Conservation (phyloP, 176 grass and related monocot genomes). For the Carex pumila region DNA sequence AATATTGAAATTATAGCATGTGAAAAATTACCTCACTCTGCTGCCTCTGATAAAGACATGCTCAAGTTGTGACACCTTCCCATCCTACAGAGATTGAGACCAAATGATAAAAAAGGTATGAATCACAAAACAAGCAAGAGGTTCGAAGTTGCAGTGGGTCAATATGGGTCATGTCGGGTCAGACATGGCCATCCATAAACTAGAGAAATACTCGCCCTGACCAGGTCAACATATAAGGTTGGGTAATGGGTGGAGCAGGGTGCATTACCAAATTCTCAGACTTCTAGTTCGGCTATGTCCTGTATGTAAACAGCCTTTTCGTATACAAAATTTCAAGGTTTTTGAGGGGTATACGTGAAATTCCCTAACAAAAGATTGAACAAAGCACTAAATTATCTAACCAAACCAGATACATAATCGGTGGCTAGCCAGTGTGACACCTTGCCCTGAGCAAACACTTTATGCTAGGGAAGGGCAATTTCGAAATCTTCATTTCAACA, state of each 20-base stretch:
- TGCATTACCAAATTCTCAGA: neutral
- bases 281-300: neutral
- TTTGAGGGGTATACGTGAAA: too few relatives aligned
- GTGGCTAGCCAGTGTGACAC: too few relatives aligned
- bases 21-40: conserved; percentile 42
- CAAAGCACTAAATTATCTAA: neutral
- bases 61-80: conserved; percentile 52
- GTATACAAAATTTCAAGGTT: too few relatives aligned
- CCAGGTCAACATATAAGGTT: neutral
- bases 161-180: neutral
- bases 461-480: neutral
- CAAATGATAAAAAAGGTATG: neutral
- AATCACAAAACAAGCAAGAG: neutral
- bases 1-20: neutral
- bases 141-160: neutral
- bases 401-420: neutral
- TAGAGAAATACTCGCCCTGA: neutral
- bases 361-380: neutral
- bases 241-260: neutral
- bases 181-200: neutral
- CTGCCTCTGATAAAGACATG: conserved; percentile 57
- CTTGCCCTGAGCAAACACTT: neutral
- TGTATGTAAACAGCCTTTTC: neutral
- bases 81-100: conserved; percentile 26
- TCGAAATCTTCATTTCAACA: neutral